These are phyloP conservation scores for Fusarium citri DNA, from an alignment of 2,329 filamentous ascomycete species.

Conservation along the genomic window DNA sequence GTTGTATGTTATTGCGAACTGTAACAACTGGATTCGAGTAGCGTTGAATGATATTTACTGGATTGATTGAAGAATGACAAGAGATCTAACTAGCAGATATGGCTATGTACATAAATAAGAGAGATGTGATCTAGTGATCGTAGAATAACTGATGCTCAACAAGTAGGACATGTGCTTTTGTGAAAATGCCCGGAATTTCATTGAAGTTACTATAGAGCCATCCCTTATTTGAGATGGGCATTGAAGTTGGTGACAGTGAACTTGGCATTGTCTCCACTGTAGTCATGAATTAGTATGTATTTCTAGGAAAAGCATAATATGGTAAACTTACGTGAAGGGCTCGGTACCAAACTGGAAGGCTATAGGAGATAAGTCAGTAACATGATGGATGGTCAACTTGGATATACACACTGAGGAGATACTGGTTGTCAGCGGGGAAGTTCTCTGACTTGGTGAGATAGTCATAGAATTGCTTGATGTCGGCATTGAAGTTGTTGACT, in stretches of 20 bases:
- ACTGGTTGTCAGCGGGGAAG: conserved; percentile 4
- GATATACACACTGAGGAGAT: conserved; percentile 15
- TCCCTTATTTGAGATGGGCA: background rate
- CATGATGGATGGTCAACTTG: accelerated
- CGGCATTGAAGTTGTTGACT: conserved; percentile 19
- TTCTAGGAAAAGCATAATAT: no score
- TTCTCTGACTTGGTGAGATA: conserved; percentile 3
- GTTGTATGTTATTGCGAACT: background rate
- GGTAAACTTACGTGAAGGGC: conserved; percentile 5
- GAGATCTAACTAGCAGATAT: background rate
- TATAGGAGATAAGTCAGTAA: background rate
- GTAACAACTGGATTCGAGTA: background rate
- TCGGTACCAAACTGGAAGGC: conserved; percentile 20
- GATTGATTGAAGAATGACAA: background rate
- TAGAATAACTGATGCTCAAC: background rate
- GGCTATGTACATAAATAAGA: background rate
- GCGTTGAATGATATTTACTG: background rate
- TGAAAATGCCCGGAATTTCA: accelerated
- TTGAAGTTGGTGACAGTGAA: conserved; percentile 21
- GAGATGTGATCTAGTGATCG: background rate
- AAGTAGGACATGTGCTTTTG: background rate
- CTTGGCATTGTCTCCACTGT: background rate
- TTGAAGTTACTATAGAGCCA: background rate
- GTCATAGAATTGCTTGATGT: conserved; percentile 23
- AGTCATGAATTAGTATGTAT: background rate